Evolutionary conservation across 805 yeast species (phyloP), one percentile per base, ranked within the genome.

Genomic region (Grigorovia humatica): DNA sequence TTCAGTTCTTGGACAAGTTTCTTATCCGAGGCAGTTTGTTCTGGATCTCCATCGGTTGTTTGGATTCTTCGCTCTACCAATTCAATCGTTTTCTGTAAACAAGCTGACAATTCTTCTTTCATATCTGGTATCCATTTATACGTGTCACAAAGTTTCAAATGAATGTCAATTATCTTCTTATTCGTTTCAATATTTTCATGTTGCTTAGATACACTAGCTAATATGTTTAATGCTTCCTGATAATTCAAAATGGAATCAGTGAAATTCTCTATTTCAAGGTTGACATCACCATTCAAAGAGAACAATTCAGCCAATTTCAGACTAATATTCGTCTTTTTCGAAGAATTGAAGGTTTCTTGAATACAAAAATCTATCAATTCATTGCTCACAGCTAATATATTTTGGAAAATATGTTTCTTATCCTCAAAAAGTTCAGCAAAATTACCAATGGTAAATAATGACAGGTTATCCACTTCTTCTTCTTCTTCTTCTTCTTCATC

Each of bases 241-340:
- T 88, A 79, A 65, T 90, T 96, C 18, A 70, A 70, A 0, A 83
- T 77, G 0, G 96, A 87, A 65, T 88, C 95, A 15, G 73, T 69
- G 66, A 89, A 89, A 66, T 88, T 87, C 59, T 91, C 97, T 1
- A 93, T 79, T 63, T 91, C 99, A 45, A 90, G 72, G 0, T 96
- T 83, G 9, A 90, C 85, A 63, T 91, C 97, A 35, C 98, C 98
- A 17, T 89, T 72, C 11, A 90, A 67, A 61, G 85, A 90, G 63
- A 82, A 85, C 1, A 83, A 78, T 52, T 87, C 90, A 0, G 90
- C 81, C 20, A 89, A 70, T 56, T 80, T 85, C 58, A 74, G 71
- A 43, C 20, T 50, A 6, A 15, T 35, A 9, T 27, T 20, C 4
- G 9, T 11, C 27, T 19, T 19, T 23, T 32, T 35, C n/a, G 47